Evolutionary conservation across 768 basidiomycete genomes (phyloP), one percentile per base, ranked within the genome.

Genomic region (Leccinum broughii): DNA sequence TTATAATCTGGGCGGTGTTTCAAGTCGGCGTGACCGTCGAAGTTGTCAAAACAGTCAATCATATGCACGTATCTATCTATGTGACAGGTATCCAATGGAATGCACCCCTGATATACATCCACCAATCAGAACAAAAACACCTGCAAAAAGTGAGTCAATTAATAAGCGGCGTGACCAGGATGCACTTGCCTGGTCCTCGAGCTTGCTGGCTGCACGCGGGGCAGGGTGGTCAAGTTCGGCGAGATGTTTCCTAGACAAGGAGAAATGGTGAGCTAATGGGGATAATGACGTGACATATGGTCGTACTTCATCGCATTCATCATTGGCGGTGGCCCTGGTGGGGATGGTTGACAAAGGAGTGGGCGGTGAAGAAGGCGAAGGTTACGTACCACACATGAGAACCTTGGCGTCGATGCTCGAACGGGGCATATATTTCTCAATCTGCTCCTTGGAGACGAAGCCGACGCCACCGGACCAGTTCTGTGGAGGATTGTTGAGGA

Each of bases 401-500:
- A 95, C 78, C 75, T 94, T 95, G 82, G 87, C 88, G 64, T 90
- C 81, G n/a, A 77, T 71, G 26, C 77, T 76, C 17, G 81, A 77
- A 3, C 79, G 77, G n/a, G 93, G 93, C 75, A 98, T 80, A 75
- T 86, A 80, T 63, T 87, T 77, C 70, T 90, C 83, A 68, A 99
- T 94, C 71, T 97, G 93, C 11, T 94, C 93, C 76, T 91, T 92
- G 67, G 89, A 85, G 57, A 99, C 92, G 68, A 97, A 99, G 41
- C 97, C 97, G 57, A 87, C 85, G 61, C 95, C 95, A 50, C 91
- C 92, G 4, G 79, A 83, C 97, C 97, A 99, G 64, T 75, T 80
- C 28, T 83, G 78, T 5, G 96, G 95, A 3, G 95, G 87, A 80
- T 94, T 97, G 82, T 99, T 98, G 70, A 99, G 85, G 57, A 97